Evolutionary conservation across 2,329 filamentous ascomycete genomes (phyloP), one percentile per base, ranked within the genome.

Genomic region (Alternaria alternata): DNA sequence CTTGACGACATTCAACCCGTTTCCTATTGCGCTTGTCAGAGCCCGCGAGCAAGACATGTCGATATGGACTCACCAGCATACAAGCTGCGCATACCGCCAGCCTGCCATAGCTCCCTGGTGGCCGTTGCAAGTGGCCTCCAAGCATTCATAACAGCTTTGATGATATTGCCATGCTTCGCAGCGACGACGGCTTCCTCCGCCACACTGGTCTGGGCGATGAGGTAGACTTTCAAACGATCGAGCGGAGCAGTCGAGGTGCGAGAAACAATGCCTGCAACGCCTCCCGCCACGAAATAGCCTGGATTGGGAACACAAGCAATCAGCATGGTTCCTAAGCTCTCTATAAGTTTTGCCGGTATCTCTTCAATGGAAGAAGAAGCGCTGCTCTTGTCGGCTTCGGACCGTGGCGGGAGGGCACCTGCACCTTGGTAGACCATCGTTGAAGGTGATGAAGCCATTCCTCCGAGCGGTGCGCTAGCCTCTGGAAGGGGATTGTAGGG

Each of bases 201-300:
- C 57, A 84, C 82, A 65, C 85, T 86, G 59, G 93, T 96, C 79
- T 96, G 94, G 54, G 96, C 94, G 72, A 99, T 95, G 54, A 99
- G 87, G 79, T 96, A 98, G 67, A 99, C 95, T 82, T 98, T 98
- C 60, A 99, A 85, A 71, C 95, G 93, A 82, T 99, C 95, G 80
- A 99, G 89, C 61, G 95, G 95, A 62, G 95, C 95, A 69, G 95
- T 99, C 65, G 92, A 91, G 76, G 95, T 98, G 77, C 95, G 90
- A 76, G 94, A 98, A 73, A 97, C 90, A 78, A 93, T 94, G 78
- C 95, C 95, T 78, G 94, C 93, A 77, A 96, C 85, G 80, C 93
- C 95, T 84, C 95, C 95, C 79, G 95, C 95, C 82, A 96, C 81
- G 81, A 98, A 99, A 83, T 98, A 99, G 86, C 95, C 95, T 96